Conservation (phyloP, 2,329 filamentous ascomycete genomes). For the Claviceps arundinis region DNA sequence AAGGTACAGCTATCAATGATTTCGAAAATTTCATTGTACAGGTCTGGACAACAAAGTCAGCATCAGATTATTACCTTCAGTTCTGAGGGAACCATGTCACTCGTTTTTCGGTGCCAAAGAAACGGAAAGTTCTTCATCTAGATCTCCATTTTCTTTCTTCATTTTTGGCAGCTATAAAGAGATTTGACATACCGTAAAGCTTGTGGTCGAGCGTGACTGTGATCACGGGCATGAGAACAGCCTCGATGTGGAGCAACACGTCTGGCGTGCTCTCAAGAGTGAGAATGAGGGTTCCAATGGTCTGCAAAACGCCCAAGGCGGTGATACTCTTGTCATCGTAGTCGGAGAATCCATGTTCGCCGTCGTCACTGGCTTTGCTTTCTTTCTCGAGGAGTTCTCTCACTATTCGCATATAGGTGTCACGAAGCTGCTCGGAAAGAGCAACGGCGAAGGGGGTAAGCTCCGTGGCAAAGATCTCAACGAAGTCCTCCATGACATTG, state of each 20-base stretch:
- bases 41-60: constrained; percentile 35
- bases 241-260: constrained; percentile 85
- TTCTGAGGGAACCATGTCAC: no score
- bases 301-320: constrained; percentile 88
- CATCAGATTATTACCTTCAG: no score
- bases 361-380: constrained; percentile 59
- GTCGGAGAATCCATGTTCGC: constrained; percentile 65
- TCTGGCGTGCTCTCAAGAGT: constrained; percentile 95
- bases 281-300: constrained; percentile 91
- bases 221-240: constrained; percentile 93
- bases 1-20: constrained; percentile 99
- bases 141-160: neutral
- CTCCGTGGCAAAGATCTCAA: constrained; percentile 95
- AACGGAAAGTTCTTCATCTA: neutral
- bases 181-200: constrained; percentile 57
- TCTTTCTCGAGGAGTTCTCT: constrained; percentile 84
- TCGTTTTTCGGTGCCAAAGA: no score
- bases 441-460: constrained; percentile 94
- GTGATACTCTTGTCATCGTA: constrained; percentile 99
- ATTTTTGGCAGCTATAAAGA: neutral
- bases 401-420: constrained; percentile 91
- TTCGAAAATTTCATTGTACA: constrained; percentile 97
- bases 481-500: constrained; percentile 99
- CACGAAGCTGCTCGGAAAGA: constrained; percentile 84
- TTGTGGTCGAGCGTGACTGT: constrained; percentile 95